Evolutionary conservation across 768 basidiomycete species (phyloP), one percentile per base, ranked within the genome.

Genomic region (Baorangia bicolor): DNA sequence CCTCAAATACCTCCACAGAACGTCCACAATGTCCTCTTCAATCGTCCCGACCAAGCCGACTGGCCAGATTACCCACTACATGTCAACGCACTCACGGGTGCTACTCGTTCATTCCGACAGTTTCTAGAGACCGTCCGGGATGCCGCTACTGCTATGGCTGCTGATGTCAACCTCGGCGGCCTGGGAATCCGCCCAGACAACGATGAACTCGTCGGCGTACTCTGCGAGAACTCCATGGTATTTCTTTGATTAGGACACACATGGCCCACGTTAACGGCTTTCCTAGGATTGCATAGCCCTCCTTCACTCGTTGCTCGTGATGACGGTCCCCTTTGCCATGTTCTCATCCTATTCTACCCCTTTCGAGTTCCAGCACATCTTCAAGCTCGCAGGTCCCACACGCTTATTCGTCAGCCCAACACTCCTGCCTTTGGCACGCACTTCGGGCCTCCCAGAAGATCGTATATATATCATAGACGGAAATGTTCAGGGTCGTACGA

Each of bases 151-250:
- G 85, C 81, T 0, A 73, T 90, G 13, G 79, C 73, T 3, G 66
- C 72, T n/a, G 74, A 80, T 6, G 55, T 71, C 13, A 59, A 71
- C 0, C 66, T 78, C 18, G 86, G 86, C 1, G 87, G 89, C 0
- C 72, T 88, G 1, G 86, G 80, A 0, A 64, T 91, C 12, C 63
- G 69, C 6, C 67, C 69, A 0, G 74, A 73, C 39, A 73, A 78
- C 20, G 75, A 75, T 0, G 85, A 87, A 49, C 80, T 89, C 23
- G 76, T 90, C 20, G 90, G 87, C 7, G 81, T 92, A 16, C 78
- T 90, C 64, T 82, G 81, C 68, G 79, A 86, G 43, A 92, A 91
- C 64, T 85, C 80, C 34, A 64, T 84, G 67, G 90, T 88, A 69
- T 68, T 7, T 16, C 43, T 37, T 33, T 48, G 30, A 3, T 9